Evolutionary conservation across 441 rosid genomes (phyloP), one percentile per base, ranked within the genome.

Genomic region (Brassica balearica): DNA sequence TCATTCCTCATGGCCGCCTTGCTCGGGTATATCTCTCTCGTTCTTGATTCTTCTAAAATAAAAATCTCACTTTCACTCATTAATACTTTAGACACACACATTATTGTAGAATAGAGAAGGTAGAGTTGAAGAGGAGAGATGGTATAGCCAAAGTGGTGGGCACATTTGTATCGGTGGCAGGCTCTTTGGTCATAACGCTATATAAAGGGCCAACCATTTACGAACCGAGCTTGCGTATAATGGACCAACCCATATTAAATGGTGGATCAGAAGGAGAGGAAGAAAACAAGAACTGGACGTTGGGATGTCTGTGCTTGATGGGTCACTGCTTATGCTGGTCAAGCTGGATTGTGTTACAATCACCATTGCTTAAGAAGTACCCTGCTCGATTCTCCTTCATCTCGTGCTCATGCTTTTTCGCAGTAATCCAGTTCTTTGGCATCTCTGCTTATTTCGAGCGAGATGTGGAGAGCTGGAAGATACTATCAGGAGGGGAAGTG

Each of bases 281-380:
- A 17, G 23, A 25, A 29, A 63, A 10, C 71, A 80, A 80, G 73
- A 80, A 66, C 29, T 80, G 96, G 98, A 80, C 87, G n/a, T 77
- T 90, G 41, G 98, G 98, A 66, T 92, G 96, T 80, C 43, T 94
- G n/a, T 88, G 83, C 83, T 82, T 85, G 55, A 81, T 94, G 69
- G 95, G 93, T 5, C 98, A 94, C 68, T 91, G 95, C 82, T 84
- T 94, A 14, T 91, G 92, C 19, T 94, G 98, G 98, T 89, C 98
- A 19, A 80, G 87, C 75, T 94, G 98, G 97, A 91, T 94, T 62
- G 97, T 94, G 76, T 81, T 94, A 34, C 98, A 94, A 51, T 84
- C 94, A 61, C 89, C 92, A 0, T 74, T 92, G 64, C 83, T 94
- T 63, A 94, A 92, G 79, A 92, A 87, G 68, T 94, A 90, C 82